These are phyloP conservation scores for Rhodomyrtus psidioides DNA, from an alignment of 441 rosid species.

Conservation along the genomic window DNA sequence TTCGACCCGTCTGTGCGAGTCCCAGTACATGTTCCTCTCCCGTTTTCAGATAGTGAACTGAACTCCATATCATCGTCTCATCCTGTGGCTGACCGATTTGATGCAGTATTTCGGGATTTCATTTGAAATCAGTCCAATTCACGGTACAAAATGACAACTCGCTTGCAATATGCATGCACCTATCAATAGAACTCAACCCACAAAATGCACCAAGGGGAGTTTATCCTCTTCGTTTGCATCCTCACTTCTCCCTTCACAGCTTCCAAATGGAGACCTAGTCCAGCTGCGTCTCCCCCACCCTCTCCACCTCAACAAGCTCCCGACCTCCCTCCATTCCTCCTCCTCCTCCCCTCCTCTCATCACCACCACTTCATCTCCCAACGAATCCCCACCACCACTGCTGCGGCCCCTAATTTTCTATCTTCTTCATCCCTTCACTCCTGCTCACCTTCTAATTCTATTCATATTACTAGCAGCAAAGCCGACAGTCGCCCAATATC, in stretches of 20 bases:
- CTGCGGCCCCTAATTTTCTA: slow-evolving; percentile 7
- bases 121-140: not conserved
- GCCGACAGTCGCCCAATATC: not conserved
- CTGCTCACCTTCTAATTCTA: not conserved
- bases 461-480: not conserved
- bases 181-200: not conserved
- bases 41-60: not conserved
- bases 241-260: not conserved
- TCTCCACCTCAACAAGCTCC: not conserved
- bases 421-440: slow-evolving; percentile 1
- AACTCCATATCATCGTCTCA: not conserved
- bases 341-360: slow-evolving; percentile 5
- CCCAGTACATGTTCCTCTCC: not conserved
- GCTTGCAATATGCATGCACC: not conserved
- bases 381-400: slow-evolving; percentile 3
- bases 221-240: not conserved
- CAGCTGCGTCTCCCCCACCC: not conserved
- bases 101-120: not conserved
- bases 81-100: not conserved
- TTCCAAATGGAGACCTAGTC: not conserved
- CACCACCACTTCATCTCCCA: slow-evolving; percentile 4
- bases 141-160: not conserved
- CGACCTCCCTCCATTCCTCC: slow-evolving; percentile 3
- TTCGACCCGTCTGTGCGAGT: not conserved
- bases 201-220: not conserved